Conservation (phyloP, 1,284 basidiomycete species). For the Ceratobasidium sp. region DNA sequence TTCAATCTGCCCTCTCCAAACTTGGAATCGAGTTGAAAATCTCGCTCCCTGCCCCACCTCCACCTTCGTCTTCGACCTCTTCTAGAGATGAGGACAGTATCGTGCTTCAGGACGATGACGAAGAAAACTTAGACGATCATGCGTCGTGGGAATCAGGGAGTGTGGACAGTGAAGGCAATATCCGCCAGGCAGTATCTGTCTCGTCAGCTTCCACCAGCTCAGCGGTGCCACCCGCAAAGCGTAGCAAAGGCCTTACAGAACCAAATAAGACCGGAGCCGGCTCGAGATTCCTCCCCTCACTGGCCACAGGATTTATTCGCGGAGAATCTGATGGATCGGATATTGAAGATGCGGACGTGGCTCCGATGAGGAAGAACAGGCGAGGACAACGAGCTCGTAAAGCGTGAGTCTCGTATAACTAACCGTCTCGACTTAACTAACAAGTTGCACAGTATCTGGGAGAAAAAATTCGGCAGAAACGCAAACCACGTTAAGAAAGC, state of each 20-base stretch:
- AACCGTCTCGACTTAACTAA: neutral
- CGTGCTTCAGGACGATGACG: constrained; percentile 48
- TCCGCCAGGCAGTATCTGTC: constrained; percentile 13
- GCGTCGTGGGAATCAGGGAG: constrained; percentile 76
- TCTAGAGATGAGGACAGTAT: constrained; percentile 39
- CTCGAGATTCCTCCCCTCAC: constrained; percentile 90
- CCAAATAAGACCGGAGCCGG: constrained; percentile 54
- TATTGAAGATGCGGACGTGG: constrained; percentile 76
- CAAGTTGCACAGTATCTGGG: constrained; percentile 83
- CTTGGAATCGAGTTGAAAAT: constrained; percentile 27
- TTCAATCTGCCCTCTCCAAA: constrained; percentile 39
- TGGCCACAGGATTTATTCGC: constrained; percentile 86
- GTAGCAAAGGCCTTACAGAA: constrained; percentile 54
- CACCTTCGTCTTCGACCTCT: neutral
- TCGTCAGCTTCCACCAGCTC: constrained; percentile 16
- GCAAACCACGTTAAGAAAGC: constrained; percentile 91
- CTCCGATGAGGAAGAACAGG: constrained; percentile 81
- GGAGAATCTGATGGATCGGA: constrained; percentile 84
- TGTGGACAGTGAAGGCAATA: constrained; percentile 54
- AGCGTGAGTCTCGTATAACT: constrained; percentile 76
- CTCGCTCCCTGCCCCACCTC: neutral
- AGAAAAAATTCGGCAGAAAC: constrained; percentile 92
- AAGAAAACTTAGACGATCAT: constrained; percentile 60
- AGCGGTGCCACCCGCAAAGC: constrained; percentile 37
- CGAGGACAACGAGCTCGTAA: constrained; percentile 91